A percentile compares a stretch with the other conserved stretches of the same genome.
These are phyloP conservation scores for Sporothrix brunneoviolacea DNA, from an alignment of 2,329 filamentous ascomycete genomes.

Conservation along the genomic window DNA sequence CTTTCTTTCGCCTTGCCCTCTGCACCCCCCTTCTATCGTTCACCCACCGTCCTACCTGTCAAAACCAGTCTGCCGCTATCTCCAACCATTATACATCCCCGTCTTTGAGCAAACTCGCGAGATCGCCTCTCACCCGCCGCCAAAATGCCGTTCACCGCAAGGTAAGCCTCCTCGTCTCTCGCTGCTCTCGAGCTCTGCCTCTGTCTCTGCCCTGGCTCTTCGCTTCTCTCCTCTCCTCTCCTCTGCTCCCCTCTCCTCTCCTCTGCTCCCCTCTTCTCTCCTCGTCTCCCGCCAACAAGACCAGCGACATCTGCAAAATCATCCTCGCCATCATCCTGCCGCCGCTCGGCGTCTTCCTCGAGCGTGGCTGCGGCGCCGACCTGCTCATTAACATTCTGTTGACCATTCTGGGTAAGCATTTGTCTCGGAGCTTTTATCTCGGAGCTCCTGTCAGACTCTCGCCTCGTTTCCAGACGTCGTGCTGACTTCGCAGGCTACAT, in stretches of 20 bases:
- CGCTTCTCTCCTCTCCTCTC: not conserved
- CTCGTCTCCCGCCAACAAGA: too few species aligned
- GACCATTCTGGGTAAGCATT: conserved; percentile 57
- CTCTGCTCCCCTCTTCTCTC: not conserved
- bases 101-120: not conserved
- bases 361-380: conserved; percentile 81
- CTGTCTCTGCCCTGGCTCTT: not conserved
- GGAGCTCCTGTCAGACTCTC: too few species aligned
- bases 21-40: too few species aligned
- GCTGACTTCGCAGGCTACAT: conserved; percentile 42
- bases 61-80: too few species aligned
- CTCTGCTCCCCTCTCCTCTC: not conserved
- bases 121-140: not conserved
- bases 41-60: too few species aligned
- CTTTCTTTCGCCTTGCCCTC: not conserved
- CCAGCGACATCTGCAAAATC: conserved; percentile 56
- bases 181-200: not conserved
- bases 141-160: conserved; percentile 54
- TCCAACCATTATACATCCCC: too few species aligned
- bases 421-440: not conserved
- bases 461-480: too few species aligned
- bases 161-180: conserved; percentile 33
- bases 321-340: conserved; percentile 85
- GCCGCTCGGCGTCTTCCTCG: conserved; percentile 87
- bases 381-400: conserved; percentile 89